phyloP scores from a whole-genome alignment of 192 early-diverging fungal genomes.

The Podila epigama region DNA sequence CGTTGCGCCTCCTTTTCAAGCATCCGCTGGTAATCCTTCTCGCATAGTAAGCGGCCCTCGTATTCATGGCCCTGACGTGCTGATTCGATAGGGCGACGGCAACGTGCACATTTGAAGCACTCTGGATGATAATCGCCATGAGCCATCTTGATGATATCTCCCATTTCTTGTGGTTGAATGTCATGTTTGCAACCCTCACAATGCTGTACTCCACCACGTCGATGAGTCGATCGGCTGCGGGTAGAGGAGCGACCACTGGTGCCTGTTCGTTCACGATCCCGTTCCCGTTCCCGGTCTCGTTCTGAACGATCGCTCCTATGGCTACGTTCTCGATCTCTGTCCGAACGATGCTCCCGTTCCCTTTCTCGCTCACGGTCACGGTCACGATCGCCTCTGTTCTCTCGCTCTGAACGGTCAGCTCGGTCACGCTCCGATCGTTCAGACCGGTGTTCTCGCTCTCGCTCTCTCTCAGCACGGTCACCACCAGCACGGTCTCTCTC shows the following conservation, averaged over 20 bases:
- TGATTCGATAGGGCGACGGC: constrained; percentile 57
- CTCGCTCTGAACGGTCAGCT: not conserved
- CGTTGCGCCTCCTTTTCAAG: constrained; percentile 30
- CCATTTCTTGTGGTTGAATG: constrained; percentile 29
- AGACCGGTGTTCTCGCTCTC: constrained; percentile 20
- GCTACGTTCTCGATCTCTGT: constrained; percentile 3
- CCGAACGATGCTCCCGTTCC: constrained; percentile 9
- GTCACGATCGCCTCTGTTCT: constrained; percentile 9
- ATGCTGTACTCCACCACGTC: constrained; percentile 27
- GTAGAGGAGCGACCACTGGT: constrained; percentile 21
- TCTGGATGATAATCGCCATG: constrained; percentile 54
- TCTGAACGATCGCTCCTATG: constrained; percentile 9
- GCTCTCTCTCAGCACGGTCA: constrained; percentile 7
- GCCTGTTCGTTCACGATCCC: constrained; percentile 22
- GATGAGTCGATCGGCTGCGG: constrained; percentile 42
- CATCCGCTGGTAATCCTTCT: constrained; percentile 57
- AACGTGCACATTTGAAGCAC: constrained; percentile 66
- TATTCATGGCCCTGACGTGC: constrained; percentile 59
- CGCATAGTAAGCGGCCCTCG: constrained; percentile 69
- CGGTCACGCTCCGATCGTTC: constrained; percentile 14
- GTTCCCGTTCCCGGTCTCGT: not conserved
- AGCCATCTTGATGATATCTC: constrained; percentile 40
- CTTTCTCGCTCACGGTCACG: not conserved
- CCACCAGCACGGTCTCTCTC: not conserved
- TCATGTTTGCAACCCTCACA: constrained; percentile 46